Evolutionary conservation across 345 rosid genomes (phyloP), one percentile per base, ranked within the genome.

Genomic region (Mercurialis annua): DNA sequence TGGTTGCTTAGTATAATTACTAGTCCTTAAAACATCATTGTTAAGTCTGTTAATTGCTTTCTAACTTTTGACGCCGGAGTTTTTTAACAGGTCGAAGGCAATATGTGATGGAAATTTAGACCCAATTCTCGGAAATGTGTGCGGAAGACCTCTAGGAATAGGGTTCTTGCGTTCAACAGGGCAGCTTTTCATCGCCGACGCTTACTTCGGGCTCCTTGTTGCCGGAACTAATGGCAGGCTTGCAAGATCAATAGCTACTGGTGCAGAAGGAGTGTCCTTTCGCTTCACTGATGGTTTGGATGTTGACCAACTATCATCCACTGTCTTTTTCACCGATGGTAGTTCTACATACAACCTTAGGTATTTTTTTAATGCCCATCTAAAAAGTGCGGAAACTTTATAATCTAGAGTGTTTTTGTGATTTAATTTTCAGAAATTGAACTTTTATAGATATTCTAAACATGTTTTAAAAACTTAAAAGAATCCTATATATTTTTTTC

Each of bases 111-210:
- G 71, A 56, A 11, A 62, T 10, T 30, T 34, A 6, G 42, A 38
- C 24, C 68, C 63, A 15, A 48, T 8, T 43, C 14, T 69, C 12
- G 31, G 36, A 46, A 36, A 42, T 5, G 15, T 11, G n/a, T 78
- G 77, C 18, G 74, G 72, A 1, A 34, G 76, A 40, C 76, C 82
- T 26, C 34, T 71, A 5, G 77, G 82, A 4, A 36, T 75, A 16
- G 71, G 51, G 0, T 64, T 67, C 58, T 21, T 50, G 55, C 0
- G 5, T 5, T 36, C 40, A 36, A 68, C 77, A 9, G 51, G 71
- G 43, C 42, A 68, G 26, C 73, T 71, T 23, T 71, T 3, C 27
- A 51, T 71, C 0, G 74, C 71, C 0, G 69, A 79, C 61, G 64
- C 66, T 21, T 31, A 53, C 33, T 23, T 9, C 2, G 69, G 71